phyloP scores from a whole-genome alignment of 352 stramenopile genomes.

The Phytophthora podocarpi region DNA sequence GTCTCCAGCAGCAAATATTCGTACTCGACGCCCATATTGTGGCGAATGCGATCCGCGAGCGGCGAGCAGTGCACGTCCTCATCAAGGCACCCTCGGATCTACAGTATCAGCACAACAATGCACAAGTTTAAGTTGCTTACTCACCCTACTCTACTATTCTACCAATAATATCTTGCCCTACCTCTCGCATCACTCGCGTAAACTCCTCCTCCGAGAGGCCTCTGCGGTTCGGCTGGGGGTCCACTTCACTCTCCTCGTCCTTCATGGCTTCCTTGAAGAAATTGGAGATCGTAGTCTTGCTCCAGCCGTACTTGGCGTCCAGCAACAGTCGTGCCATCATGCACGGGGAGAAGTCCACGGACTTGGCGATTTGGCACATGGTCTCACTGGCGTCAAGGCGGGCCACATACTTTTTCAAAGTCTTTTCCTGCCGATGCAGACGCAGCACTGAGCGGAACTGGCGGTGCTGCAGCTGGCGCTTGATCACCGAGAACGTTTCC shows the following conservation, averaged over 20 bases:
- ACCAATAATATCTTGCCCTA: slow-evolving; percentile 2
- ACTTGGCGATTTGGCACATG: slow-evolving; percentile 47
- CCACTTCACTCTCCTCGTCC: slow-evolving; percentile 24
- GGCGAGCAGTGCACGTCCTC: slow-evolving; percentile 79
- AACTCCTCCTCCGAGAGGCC: slow-evolving; percentile 36
- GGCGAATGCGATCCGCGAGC: slow-evolving; percentile 70
- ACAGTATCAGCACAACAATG: slow-evolving; percentile 9
- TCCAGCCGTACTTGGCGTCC: slow-evolving; percentile 58
- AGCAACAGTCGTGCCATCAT: slow-evolving; percentile 72
- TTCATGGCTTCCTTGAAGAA: slow-evolving; percentile 60
- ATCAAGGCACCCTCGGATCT: slow-evolving; percentile 75
- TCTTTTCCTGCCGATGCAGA: slow-evolving; percentile 65
- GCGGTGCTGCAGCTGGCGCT: slow-evolving; percentile 56
- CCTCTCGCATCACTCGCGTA: slow-evolving; percentile 36
- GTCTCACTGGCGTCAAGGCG: slow-evolving; percentile 39
- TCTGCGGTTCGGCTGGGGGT: slow-evolving; percentile 13
- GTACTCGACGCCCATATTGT: slow-evolving; percentile 85
- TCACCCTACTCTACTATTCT: not conserved
- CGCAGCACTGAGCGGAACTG: slow-evolving; percentile 49
- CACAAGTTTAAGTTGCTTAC: not conserved
- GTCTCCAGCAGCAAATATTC: slow-evolving; percentile 85
- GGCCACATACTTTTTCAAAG: slow-evolving; percentile 55
- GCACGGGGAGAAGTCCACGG: slow-evolving; percentile 64
- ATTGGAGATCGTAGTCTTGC: slow-evolving; percentile 71
- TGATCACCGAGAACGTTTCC: slow-evolving; percentile 63